A percentile compares a stretch with the other conserved stretches of the same genome.
Evolutionary conservation across 257 asterid genomes (phyloP).

Genomic region (Capsicum baccatum): DNA sequence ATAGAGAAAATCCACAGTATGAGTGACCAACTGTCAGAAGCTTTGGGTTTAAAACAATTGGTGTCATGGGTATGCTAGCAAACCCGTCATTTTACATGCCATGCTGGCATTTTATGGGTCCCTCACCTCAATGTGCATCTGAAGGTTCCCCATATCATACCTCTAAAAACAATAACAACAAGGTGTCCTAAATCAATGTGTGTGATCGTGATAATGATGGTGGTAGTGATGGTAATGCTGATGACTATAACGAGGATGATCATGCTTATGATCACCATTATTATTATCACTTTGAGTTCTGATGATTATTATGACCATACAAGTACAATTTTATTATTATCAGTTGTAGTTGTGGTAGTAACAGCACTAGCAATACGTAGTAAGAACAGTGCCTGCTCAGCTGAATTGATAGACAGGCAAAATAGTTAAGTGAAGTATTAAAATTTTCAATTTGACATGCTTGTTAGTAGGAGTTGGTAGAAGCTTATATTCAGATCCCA

Average conservation of each 20-base stretch:
- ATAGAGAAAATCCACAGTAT: background rate
- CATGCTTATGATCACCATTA: background rate
- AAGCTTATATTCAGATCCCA: constrained; percentile 15
- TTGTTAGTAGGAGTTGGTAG: background rate
- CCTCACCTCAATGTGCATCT: background rate
- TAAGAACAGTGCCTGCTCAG: constrained; percentile 7
- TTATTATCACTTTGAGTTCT: constrained; percentile 1
- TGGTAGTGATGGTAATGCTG: background rate
- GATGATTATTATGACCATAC: constrained; percentile 6
- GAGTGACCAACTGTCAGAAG: background rate
- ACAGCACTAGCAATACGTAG: constrained; percentile 17
- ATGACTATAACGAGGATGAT: background rate
- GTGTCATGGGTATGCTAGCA: background rate
- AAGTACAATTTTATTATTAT: constrained; percentile 2
- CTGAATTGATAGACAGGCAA: constrained; percentile 16
- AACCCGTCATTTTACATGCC: background rate
- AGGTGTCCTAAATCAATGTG: constrained; percentile 4
- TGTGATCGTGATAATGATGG: background rate
- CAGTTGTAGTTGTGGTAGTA: background rate
- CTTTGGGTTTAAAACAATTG: background rate
- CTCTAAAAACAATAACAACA: constrained; percentile 1
- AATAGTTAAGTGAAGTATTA: constrained; percentile 17
- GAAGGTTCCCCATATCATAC: background rate
- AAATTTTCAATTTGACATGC: background rate
- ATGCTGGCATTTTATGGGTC: background rate